phyloP scores from a whole-genome alignment of 2,329 filamentous ascomycete species.

The Apiospora arundinis region DNA sequence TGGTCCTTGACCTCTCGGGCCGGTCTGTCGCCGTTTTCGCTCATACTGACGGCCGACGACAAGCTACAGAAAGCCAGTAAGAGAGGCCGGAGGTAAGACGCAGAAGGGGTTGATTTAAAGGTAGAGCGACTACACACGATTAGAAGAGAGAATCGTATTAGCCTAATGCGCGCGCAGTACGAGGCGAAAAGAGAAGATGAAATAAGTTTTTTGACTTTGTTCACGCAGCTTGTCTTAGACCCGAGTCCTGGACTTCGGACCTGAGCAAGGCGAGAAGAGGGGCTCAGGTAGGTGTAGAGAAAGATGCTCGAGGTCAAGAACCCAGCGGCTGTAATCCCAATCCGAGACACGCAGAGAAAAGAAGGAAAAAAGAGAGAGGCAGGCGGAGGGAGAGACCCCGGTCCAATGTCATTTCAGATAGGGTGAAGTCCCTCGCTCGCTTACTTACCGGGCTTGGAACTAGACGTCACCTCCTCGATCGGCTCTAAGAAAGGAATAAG shows the following conservation, averaged over 20 bases:
- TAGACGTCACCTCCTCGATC: conserved; percentile 10
- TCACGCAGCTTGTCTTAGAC: conserved; percentile 10
- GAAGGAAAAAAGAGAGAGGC: background rate
- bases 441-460: conserved; percentile 6
- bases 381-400: conserved; percentile 5
- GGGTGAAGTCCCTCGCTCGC: background rate
- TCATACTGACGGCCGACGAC: conserved; percentile 45
- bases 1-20: conserved; percentile 88
- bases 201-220: conserved; percentile 18
- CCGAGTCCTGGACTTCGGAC: background rate
- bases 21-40: conserved; percentile 50
- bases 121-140: background rate
- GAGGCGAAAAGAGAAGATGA: background rate
- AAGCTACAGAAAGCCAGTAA: conserved; percentile 11
- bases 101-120: background rate
- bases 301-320: background rate
- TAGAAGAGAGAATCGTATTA: background rate
- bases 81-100: background rate
- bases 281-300: background rate
- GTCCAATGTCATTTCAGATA: background rate
- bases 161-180: background rate
- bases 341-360: background rate
- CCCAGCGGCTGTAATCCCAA: background rate
- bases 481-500: background rate
- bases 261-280: background rate